A percentile compares a stretch with the other conserved stretches of the same genome.
Conservation (phyloP, 2,329 filamentous ascomycete species). For the Clarireedia monteithiana region DNA sequence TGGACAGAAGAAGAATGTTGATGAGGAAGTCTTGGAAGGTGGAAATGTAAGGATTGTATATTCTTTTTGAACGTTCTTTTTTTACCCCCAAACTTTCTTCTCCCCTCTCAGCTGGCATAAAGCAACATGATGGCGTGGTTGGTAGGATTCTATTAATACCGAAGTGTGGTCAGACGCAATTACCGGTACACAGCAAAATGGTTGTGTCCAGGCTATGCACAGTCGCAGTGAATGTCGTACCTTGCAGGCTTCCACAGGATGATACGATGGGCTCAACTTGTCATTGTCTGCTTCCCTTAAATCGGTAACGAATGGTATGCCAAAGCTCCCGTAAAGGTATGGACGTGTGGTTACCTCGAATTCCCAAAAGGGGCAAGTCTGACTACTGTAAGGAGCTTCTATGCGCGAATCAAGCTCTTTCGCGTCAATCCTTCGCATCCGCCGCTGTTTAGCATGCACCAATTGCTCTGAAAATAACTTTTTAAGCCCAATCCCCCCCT, state of each 20-base stretch:
- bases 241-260: neutral
- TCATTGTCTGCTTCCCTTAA: neutral
- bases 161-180: neutral
- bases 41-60: slow-evolving; percentile 4
- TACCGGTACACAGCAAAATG: neutral
- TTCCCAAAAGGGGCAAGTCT: neutral
- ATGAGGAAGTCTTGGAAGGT: neutral
- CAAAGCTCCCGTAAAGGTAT: too few species aligned
- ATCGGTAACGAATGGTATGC: neutral
- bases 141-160: slow-evolving; percentile 4
- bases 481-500: neutral
- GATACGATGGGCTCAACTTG: too few species aligned
- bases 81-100: neutral
- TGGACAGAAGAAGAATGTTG: neutral
- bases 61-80: neutral
- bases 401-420: neutral
- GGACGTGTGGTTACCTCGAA: too few species aligned
- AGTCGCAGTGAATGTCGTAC: neutral
- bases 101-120: neutral
- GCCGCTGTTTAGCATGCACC: too few species aligned
- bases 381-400: too few species aligned
- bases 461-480: neutral
- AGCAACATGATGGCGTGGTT: neutral
- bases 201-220: neutral
- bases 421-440: neutral